These are phyloP conservation scores for Komagataella pastoris DNA, from an alignment of 805 yeast species.

Conservation along the genomic window DNA sequence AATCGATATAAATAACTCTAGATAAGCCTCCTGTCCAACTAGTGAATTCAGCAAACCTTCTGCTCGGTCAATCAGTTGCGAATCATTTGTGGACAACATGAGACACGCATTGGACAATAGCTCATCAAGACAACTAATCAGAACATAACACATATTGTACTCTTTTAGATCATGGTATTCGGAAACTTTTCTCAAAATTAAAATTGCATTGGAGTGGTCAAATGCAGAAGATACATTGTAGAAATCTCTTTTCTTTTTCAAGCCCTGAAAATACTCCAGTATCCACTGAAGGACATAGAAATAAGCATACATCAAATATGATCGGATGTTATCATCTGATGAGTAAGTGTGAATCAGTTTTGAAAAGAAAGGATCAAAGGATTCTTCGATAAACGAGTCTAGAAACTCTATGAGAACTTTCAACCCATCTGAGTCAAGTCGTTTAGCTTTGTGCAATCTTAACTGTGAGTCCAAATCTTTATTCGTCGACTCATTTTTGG, in stretches of 20 bases:
- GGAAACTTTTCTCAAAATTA: constrained; percentile 26
- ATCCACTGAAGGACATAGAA: constrained; percentile 65
- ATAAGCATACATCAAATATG: constrained; percentile 27
- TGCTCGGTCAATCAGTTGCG: constrained; percentile 28
- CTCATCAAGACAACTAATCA: constrained; percentile 54
- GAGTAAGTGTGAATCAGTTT: constrained; percentile 14
- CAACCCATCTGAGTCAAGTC: constrained; percentile 14
- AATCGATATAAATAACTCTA: constrained; percentile 40
- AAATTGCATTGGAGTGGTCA: constrained; percentile 44
- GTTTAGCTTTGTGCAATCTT: constrained; percentile 6
- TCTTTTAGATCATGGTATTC: constrained; percentile 27
- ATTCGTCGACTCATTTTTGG: constrained; percentile 50
- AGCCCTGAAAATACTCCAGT: constrained; percentile 43
- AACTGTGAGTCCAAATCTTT: constrained; percentile 16
- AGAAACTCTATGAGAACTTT: constrained; percentile 18
- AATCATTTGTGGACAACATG: constrained; percentile 20
- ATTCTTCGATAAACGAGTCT: constrained; percentile 35
- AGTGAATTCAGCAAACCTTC: constrained; percentile 35
- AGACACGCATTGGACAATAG: constrained; percentile 31
- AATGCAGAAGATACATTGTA: constrained; percentile 28
- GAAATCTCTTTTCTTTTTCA: constrained; percentile 14
- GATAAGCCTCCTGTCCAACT: constrained; percentile 52
- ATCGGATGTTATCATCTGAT: constrained; percentile 21
- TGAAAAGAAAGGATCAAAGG: constrained; percentile 52
- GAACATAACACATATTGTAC: constrained; percentile 56